Evolutionary conservation across 2,329 filamentous ascomycete species (phyloP), one percentile per base, ranked within the genome.

Genomic region (Clonostachys rhizophaga): DNA sequence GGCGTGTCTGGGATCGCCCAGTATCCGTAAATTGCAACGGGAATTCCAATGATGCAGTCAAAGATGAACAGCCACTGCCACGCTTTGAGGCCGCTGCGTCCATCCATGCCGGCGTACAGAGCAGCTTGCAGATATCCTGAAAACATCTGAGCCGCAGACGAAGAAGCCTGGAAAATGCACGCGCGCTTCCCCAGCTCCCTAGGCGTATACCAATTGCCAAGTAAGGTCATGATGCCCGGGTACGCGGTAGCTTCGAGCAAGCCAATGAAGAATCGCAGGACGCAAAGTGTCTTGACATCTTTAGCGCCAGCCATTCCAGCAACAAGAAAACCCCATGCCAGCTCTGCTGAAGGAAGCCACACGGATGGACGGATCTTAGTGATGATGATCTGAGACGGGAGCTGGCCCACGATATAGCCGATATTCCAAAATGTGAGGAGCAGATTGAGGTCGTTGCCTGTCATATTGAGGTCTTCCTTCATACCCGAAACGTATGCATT

Each of bases 401-500:
- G 56, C 46, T 68, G 61, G 4, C 66, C 63, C 61, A 83, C 63
- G 2, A 80, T 73, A 52, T 84, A 84, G 24, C 81, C 80, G 1
- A 78, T 67, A 0, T 75, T 81, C 70, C 78, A 84, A 40, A 70
- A 72, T 3, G 77, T 72, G 44, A 56, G 55, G 43, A 67, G 54
- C 35, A 78, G 75, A 49, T 81, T 79, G 18, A 79, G 67, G 46
- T 83, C 62, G 52, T 81, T 80, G 7, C 69, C 67, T 36, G 70
- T 68, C 48, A 81, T 66, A 1, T 62, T 55, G 1, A 80, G 60
- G 43, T 79, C 76, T 53, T 78, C 74, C 55, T 79, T 70, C 74
- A 65, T 65, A 11, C 62, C 62, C 6, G 55, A 65, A 2, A 70
- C 65, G 36, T 65, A 70, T 10, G 67, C 68, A 54, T 69, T 70